Conservation (phyloP, 768 basidiomycete genomes). For the Hericium erinaceus region DNA sequence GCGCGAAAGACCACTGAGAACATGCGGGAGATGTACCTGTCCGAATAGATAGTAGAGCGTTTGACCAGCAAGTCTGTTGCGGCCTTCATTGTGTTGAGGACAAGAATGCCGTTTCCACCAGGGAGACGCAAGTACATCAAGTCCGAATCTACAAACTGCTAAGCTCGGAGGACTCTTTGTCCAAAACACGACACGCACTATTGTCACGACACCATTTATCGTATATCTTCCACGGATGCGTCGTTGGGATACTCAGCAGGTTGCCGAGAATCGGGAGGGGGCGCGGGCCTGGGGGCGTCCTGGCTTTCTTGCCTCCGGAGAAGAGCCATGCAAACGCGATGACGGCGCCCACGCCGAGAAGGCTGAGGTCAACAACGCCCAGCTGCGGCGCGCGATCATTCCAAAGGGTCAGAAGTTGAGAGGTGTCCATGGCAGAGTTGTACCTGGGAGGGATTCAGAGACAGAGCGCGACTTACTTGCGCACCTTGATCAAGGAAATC, state of each 20-base stretch:
- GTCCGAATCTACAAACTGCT: background rate
- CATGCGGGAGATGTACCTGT: background rate
- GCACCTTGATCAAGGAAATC: too few species aligned
- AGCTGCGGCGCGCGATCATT: too few species aligned
- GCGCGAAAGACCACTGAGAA: too few species aligned
- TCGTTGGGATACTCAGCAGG: background rate
- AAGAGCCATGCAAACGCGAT: background rate
- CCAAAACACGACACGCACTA: background rate
- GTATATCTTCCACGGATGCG: background rate
- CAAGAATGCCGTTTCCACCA: background rate
- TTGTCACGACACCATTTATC: background rate
- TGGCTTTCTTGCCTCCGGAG: background rate
- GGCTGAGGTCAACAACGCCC: background rate
- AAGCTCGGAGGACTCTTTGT: background rate
- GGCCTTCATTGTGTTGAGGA: constrained; percentile 27
- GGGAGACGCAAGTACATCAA: background rate
- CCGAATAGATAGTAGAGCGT: constrained; percentile 1
- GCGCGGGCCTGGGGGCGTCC: background rate
- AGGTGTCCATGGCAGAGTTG: too few species aligned
- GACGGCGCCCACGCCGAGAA: background rate
- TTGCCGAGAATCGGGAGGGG: background rate
- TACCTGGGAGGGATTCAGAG: too few species aligned
- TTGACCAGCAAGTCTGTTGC: constrained; percentile 6
- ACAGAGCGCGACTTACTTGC: too few species aligned
- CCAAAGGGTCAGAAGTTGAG: too few species aligned